Evolutionary conservation across 2,329 filamentous ascomycete species (phyloP), one percentile per base, ranked within the genome.

Genomic region (Neocucurbitaria cava): DNA sequence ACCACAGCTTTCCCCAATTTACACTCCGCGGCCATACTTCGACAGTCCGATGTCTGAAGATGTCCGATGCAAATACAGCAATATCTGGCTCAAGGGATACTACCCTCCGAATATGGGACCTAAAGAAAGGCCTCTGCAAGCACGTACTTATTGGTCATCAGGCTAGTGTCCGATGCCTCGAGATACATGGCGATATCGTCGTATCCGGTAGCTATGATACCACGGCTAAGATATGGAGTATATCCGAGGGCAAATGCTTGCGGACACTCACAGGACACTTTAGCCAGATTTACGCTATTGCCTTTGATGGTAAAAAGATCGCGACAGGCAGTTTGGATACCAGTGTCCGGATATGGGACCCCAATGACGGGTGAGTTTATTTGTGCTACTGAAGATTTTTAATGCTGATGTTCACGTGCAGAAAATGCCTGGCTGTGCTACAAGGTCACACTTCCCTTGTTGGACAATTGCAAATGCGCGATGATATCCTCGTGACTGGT

Each of bases 191-290:
- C 49, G 94, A 99, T 77, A 87, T 96, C 61, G 91, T 98, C 36
- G 95, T 99, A n/a, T 97, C 93, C 26, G 95, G 95, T 52, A 96
- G 92, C 76, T 99, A 99, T 77, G 95, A 99, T 74, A 97, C 95
- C 6, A 97, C 92, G 20, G 95, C 95, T 20, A 89, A 92, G 66
- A 94, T 99, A 52, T 99, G 95, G 95, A 97, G 91, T 75, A 98
- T 99, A 47, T 96, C 92, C 1, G 91, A 97, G 77, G 95, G 95
- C 26, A 88, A 92, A 59, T 99, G 95, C 75, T 80, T 98, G 49
- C 89, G 94, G 64, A 97, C 92, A 0, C 82, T 99, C 35, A 88
- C 89, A 40, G 95, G 95, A 0, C 95, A 99, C 77, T 99, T 97
- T 78, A 98, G 94, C 73, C 95, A 99, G 73, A 99, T 99, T 54